Percentiles rank a stretch among this genome's conserved stretches.
phyloP scores from a whole-genome alignment of 257 asterid species.

The Linderniella brevidens region DNA sequence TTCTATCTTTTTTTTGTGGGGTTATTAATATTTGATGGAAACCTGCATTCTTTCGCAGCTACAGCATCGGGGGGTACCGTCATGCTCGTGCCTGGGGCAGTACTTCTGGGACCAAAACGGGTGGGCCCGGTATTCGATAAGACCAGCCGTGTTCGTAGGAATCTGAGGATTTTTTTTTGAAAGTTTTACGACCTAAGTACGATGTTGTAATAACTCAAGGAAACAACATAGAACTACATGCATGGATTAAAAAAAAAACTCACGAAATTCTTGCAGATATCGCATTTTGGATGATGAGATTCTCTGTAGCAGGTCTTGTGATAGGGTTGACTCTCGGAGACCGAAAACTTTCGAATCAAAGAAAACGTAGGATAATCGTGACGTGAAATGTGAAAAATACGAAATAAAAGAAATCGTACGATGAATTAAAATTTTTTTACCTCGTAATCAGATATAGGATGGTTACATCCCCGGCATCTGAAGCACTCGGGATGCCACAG shows the following conservation, averaged over 20 bases:
- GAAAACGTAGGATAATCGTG: background rate
- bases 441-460: conserved; percentile 88
- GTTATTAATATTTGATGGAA: conserved; percentile 5
- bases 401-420: conserved; percentile 1
- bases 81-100: conserved; percentile 93
- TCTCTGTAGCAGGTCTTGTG: conserved; percentile 92
- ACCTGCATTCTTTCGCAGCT: conserved; percentile 99
- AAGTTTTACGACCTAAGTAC: background rate
- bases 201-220: too few relatives aligned
- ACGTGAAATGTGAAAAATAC: background rate
- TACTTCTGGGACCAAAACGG: conserved; percentile 98
- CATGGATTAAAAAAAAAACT: conserved; percentile 18
- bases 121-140: conserved; percentile 85
- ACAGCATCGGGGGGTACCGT: conserved; percentile 93
- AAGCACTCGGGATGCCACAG: conserved; percentile 98
- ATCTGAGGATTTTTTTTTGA: conserved; percentile 28
- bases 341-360: conserved; percentile 40
- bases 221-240: background rate
- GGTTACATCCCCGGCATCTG: conserved; percentile 78
- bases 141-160: conserved; percentile 84
- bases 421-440: conserved; percentile 16
- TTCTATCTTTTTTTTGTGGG: background rate
- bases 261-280: conserved; percentile 76
- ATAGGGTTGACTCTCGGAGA: conserved; percentile 60
- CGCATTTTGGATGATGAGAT: conserved; percentile 85